Base-by-base conservation (phyloP, 2,329 filamentous ascomycete genomes). In the Fusarium dlaminii region DNA sequence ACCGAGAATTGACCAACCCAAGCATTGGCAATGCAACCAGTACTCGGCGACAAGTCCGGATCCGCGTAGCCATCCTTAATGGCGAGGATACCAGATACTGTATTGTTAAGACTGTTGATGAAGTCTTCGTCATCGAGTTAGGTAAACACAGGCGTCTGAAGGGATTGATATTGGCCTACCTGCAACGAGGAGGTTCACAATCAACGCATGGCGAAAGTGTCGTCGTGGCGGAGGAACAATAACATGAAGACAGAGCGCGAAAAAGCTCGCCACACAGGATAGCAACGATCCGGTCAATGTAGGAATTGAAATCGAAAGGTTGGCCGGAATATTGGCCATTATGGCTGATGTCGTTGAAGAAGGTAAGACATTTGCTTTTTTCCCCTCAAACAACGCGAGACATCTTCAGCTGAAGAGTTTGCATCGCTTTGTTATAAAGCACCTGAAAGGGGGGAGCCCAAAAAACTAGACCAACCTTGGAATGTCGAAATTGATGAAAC, bases 161-260 rank as follows among this genome's bases (percentile, higher is more conserved):
- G 27, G 10, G 1, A 0, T 32, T 17, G 27, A 6, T 11, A 6
- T 14, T 34, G 22, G 22, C 57, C 29, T 32, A 60, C 46, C 57
- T 60, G 57, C 57, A n/a, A 60, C 22, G 7, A 60, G 57, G 27
- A 60, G 57, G 34, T 60, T 60, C 36, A 60, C 57, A 29, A 60
- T 60, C 17, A 60, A 37, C 4, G 46, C 46, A 40, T 60, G 57
- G 22, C 57, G 57, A 2, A 60, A 60, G n/a, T 60, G 57, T 2
- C 45, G 45, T 39, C 57, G 34, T 4, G 45, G 57, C 11, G 57
- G 57, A 13, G 57, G 57, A 40, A 60, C 45, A 54, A 60, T 27
- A 7, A 24, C 57, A 54, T 60, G 57, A 17, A 60, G 46, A 27
- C 57, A 40, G 20, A 60, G 57, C 15, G 57, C 46, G 5, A 27